Base-by-base conservation (phyloP, 164 flowering plant genomes). In the Malania oleifera region DNA sequence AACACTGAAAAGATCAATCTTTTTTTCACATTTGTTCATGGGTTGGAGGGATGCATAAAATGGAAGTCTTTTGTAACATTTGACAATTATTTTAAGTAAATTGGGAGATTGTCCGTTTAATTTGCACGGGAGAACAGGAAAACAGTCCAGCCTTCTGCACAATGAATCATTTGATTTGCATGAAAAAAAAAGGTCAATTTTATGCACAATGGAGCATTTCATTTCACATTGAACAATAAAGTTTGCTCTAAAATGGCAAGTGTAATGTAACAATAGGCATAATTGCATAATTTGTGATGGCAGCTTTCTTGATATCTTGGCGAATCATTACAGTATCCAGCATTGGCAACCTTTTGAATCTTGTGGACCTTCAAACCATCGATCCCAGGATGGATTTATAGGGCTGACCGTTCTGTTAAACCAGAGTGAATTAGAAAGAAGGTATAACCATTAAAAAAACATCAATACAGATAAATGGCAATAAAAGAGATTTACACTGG, bases 331-430 rank as follows among this genome's bases (percentile, higher is more conserved):
- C 5, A 75, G 67, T 18, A 69, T 65, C 76, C 63, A 67, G 43
- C 78, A 73, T 37, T 63, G 52, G 67, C 81, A 74, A 43, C 63
- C 64, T 53, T 51, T 61, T 1, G 45, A 35, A 9, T 77, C 76
- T 41, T 59, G 70, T 22, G 70, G 66, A 0, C 81, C 81, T 68
- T 77, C 76, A 28, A 77, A 77, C 78, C 76, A 74, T 52, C 78
- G 55, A 40, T 71, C 76, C 81, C 76, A 77, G 8, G 44, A 5
- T 39, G 72, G 72, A 29, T 74, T 66, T 51, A 49, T 41, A 37
- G 76, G 78, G 50, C 66, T 68, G 15, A 39, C 64, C 23, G 76
- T 74, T 40, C 78, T 77, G 72, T 63, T 40, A 51, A 24, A 49
- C 23, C 35, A 54, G 18, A 31, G 23, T 49, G 7, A 43, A 43